phyloP scores from a whole-genome alignment of 2,329 filamentous ascomycete species.

The Coniochaeta prunicola region DNA sequence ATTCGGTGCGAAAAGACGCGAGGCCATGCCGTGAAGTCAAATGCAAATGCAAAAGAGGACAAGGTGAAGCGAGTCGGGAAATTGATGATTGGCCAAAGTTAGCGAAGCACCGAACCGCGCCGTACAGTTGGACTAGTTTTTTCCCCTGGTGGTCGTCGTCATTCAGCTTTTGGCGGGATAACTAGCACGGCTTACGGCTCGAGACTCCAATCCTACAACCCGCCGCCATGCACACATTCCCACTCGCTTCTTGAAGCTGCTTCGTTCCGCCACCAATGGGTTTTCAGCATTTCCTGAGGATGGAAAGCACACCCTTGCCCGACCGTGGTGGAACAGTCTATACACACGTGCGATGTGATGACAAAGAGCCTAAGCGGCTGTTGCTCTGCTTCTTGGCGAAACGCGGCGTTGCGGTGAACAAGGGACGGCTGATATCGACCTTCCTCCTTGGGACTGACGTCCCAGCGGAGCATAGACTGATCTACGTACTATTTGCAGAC shows the following conservation, averaged over 20 bases:
- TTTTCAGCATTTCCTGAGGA: not conserved
- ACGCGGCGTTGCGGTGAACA: not conserved
- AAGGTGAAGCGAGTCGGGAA: constrained; percentile 23
- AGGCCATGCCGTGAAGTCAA: not conserved
- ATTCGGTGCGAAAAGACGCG: not conserved
- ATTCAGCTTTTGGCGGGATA: not conserved
- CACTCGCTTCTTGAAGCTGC: not conserved
- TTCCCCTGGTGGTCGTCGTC: not conserved
- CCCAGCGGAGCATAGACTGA: not conserved
- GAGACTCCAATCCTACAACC: not conserved
- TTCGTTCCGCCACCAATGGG: not conserved
- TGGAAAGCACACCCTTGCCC: not conserved
- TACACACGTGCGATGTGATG: too few relatives aligned
- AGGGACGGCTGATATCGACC: not conserved
- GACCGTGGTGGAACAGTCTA: too few relatives aligned
- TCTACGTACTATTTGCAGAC: not conserved
- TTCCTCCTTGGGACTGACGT: not conserved
- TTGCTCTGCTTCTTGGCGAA: not conserved
- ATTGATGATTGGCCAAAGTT: constrained; percentile 24
- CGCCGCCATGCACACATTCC: not conserved
- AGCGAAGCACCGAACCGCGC: constrained; percentile 16
- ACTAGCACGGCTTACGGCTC: not conserved
- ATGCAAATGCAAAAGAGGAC: constrained; percentile 1
- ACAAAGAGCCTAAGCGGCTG: not conserved
- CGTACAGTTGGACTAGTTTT: not conserved